Percentiles rank a stretch among this genome's conserved stretches.
These are phyloP conservation scores for Chrysopogon serrulatus DNA, from an alignment of 176 grass and related monocot genomes.

Conservation along the genomic window DNA sequence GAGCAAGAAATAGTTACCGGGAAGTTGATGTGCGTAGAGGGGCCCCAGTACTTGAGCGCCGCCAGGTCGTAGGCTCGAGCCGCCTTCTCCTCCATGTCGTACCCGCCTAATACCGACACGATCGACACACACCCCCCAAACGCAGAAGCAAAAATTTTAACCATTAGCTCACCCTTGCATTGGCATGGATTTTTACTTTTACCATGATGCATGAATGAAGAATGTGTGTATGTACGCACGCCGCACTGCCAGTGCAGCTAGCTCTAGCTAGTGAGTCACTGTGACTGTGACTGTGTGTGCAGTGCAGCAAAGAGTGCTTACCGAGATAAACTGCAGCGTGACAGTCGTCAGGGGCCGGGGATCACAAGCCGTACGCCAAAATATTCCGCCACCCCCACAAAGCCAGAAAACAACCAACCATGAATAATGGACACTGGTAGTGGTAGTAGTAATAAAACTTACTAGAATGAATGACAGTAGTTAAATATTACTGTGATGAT, in stretches of 20 bases:
- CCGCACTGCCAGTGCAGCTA: neutral
- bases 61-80: slow-evolving; percentile 96
- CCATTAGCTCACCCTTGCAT: too few species aligned
- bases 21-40: slow-evolving; percentile 98
- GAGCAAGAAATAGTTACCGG: slow-evolving; percentile 31
- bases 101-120: slow-evolving; percentile 63
- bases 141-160: neutral
- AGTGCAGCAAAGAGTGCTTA: slow-evolving; percentile 11
- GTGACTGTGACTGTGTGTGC: neutral
- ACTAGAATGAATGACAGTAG: neutral
- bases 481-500: neutral
- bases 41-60: slow-evolving; percentile 98
- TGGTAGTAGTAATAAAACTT: neutral
- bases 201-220: neutral
- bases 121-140: neutral
- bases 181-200: slow-evolving; percentile 37
- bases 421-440: too few species aligned
- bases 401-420: neutral
- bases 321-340: slow-evolving; percentile 14
- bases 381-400: neutral
- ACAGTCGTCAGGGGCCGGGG: neutral
- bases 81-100: slow-evolving; percentile 99
- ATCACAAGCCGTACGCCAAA: neutral
- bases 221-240: neutral
- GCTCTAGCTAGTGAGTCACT: neutral